Percentiles rank a stretch among this genome's conserved stretches.
Conservation (phyloP, 257 asterid species). For the Thymus quinquecostatus region DNA sequence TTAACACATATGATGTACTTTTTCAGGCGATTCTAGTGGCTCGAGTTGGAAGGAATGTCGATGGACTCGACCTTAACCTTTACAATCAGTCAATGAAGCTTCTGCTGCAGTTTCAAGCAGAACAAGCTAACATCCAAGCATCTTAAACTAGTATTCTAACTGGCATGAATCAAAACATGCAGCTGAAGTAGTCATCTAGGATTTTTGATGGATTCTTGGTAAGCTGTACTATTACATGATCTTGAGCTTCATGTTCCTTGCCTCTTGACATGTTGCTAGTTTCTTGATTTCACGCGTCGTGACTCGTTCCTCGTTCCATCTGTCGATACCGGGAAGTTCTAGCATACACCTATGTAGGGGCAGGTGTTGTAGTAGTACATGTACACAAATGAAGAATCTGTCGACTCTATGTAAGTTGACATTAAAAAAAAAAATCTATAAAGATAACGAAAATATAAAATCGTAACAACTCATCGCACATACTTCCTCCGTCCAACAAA, state of each 20-base stretch:
- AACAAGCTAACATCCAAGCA: conserved; percentile 41
- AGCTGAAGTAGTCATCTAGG: conserved; percentile 15
- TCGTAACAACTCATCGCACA: no score
- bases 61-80: conserved; percentile 90
- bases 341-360: no score
- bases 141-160: conserved; percentile 24
- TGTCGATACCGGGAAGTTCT: no score
- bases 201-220: not conserved
- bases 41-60: conserved; percentile 90
- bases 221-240: not conserved
- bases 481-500: no score
- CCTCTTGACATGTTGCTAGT: not conserved
- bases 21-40: conserved; percentile 80
- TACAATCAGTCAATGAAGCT: conserved; percentile 75
- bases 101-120: conserved; percentile 70
- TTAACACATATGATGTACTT: not conserved
- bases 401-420: no score
- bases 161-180: not conserved
- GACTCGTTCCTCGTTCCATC: no score
- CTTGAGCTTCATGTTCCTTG: not conserved
- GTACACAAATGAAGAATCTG: no score
- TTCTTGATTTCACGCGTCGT: not conserved
- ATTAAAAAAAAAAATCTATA: no score
- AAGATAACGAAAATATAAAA: no score
- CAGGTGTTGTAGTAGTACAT: no score